Percentiles rank a stretch among this genome's conserved stretches.
phyloP scores from a whole-genome alignment of 768 basidiomycete genomes.

The Lactifluus volemus region DNA sequence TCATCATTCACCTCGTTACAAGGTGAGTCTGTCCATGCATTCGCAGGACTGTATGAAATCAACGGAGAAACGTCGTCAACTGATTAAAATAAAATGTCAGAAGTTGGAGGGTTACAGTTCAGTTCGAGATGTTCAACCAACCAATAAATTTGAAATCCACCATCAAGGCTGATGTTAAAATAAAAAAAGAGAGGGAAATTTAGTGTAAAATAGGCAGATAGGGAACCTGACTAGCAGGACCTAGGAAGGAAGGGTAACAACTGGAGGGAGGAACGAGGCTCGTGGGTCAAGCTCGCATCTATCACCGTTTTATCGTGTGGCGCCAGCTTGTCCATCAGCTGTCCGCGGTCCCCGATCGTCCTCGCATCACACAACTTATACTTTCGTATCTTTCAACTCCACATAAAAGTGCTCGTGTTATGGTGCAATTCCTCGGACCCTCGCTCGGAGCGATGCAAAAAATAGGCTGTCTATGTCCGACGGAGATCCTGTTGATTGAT shows the following conservation, averaged over 20 bases:
- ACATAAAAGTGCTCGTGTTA: too few relatives aligned
- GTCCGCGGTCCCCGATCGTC: too few relatives aligned
- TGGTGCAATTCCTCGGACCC: too few relatives aligned
- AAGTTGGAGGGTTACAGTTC: neutral
- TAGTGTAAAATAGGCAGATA: neutral
- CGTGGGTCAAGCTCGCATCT: neutral
- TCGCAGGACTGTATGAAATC: slow-evolving; percentile 40
- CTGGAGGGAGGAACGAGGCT: neutral
- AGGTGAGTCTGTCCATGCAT: slow-evolving; percentile 42
- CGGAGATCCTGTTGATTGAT: too few relatives aligned
- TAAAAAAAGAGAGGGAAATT: neutral
- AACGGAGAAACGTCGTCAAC: slow-evolving; percentile 52
- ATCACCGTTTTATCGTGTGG: neutral
- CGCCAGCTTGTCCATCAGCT: neutral
- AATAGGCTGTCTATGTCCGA: too few relatives aligned
- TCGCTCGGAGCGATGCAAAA: too few relatives aligned
- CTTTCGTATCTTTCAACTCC: too few relatives aligned
- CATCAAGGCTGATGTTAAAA: slow-evolving; percentile 35
- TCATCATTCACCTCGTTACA: slow-evolving; percentile 27
- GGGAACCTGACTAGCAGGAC: slow-evolving; percentile 12
- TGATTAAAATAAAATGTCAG: slow-evolving; percentile 21
- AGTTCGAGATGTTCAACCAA: slow-evolving; percentile 17
- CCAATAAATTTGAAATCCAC: slow-evolving; percentile 38
- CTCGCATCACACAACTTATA: too few relatives aligned
- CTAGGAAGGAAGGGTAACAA: neutral